Evolutionary conservation across 805 yeast genomes (phyloP).

Genomic region (Starmerella apis): DNA sequence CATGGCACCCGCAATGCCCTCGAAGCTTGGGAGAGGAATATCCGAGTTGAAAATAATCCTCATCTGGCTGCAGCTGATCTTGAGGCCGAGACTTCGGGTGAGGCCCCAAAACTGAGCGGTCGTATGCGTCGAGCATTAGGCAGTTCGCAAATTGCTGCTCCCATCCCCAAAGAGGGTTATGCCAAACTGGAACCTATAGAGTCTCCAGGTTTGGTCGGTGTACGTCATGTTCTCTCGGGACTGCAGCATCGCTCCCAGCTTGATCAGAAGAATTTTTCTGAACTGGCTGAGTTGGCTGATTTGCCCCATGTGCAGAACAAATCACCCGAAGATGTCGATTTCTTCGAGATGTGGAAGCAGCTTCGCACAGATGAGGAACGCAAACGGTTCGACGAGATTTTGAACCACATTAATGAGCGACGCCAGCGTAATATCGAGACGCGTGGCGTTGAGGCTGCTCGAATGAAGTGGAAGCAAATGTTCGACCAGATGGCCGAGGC

Average conservation of each 20-base stretch:
- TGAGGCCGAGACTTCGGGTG: background rate
- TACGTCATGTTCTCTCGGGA: constrained; percentile 52
- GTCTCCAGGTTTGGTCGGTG: constrained; percentile 65
- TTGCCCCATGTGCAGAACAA: constrained; percentile 32
- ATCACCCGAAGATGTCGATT: constrained; percentile 40
- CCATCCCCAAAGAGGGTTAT: constrained; percentile 44
- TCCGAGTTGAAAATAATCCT: background rate
- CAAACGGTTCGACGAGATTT: constrained; percentile 47
- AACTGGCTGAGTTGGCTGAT: constrained; percentile 22
- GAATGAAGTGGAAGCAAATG: constrained; percentile 78
- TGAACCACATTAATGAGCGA: constrained; percentile 60
- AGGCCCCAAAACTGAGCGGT: constrained; percentile 10
- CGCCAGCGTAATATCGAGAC: constrained; percentile 71
- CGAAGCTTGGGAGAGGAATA: background rate
- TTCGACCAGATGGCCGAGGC: constrained; percentile 37
- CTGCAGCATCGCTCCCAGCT: constrained; percentile 22
- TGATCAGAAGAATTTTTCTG: constrained; percentile 24
- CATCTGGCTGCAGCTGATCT: background rate
- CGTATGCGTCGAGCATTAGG: constrained; percentile 8
- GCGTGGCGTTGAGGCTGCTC: constrained; percentile 74
- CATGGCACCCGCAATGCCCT: constrained; percentile 6
- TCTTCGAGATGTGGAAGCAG: constrained; percentile 52
- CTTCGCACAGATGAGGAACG: constrained; percentile 39
- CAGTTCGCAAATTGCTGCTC: constrained; percentile 15
- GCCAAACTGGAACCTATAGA: constrained; percentile 55